Conservation (phyloP, 768 basidiomycete genomes). For the Candolleomyces efflorescens region DNA sequence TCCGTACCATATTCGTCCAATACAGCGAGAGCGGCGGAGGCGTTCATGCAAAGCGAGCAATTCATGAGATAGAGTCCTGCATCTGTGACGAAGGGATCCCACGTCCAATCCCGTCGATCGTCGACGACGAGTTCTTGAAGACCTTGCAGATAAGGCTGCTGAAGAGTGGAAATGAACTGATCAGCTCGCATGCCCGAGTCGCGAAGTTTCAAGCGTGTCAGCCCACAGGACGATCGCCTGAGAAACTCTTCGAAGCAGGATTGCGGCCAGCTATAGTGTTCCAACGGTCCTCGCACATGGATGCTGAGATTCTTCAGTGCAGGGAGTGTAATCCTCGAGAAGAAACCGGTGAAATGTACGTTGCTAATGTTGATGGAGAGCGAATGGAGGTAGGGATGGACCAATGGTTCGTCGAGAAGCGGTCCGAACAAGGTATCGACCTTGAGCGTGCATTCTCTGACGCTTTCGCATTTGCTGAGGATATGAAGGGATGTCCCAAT, state of each 20-base stretch:
- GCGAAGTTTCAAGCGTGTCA: conserved; percentile 25
- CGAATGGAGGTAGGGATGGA: conserved; percentile 21
- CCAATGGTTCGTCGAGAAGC: conserved; percentile 16
- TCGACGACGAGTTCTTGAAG: conserved; percentile 28
- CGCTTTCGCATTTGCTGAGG: conserved; percentile 23
- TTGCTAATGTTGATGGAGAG: conserved; percentile 26
- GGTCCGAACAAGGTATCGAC: conserved; percentile 24
- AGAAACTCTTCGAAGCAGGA: conserved; percentile 25
- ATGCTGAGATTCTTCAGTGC: conserved; percentile 21
- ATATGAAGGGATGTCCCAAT: conserved; percentile 24
- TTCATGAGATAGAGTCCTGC: conserved; percentile 25
- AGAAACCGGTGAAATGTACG: conserved; percentile 24
- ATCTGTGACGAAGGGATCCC: conserved; percentile 28
- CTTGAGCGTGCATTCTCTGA: conserved; percentile 24
- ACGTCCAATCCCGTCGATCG: conserved; percentile 30
- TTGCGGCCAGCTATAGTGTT: conserved; percentile 30
- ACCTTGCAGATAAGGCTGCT: conserved; percentile 20
- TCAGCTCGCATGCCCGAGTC: conserved; percentile 27
- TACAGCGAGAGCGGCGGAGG: not conserved
- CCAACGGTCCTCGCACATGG: conserved; percentile 23
- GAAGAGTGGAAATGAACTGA: conserved; percentile 26
- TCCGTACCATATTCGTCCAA: not conserved
- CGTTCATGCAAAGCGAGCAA: conserved; percentile 5
- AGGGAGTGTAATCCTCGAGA: conserved; percentile 25
- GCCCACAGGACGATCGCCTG: conserved; percentile 23